phyloP scores from a whole-genome alignment of 495 filamentous ascomycete species.

The Friedmanniomyces simplex region DNA sequence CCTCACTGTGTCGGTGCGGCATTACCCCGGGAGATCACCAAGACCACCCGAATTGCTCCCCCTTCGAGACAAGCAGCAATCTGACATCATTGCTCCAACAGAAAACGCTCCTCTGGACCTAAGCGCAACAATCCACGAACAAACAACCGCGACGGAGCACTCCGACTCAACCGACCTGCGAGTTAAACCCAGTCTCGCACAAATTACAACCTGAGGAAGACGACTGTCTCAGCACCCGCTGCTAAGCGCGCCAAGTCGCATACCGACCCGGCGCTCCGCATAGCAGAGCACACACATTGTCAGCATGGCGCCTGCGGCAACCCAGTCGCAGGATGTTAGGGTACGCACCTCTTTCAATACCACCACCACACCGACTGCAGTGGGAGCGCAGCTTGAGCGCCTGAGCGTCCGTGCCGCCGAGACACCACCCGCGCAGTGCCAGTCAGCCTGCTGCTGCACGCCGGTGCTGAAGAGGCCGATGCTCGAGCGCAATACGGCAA shows the following conservation, averaged over 20 bases:
- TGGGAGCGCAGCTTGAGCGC: not conserved
- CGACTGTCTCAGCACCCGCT: no score
- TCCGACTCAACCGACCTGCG: not conserved
- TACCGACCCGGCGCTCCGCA: not conserved
- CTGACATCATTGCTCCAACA: not conserved
- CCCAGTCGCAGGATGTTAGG: conserved; percentile 3
- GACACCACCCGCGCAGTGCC: not conserved
- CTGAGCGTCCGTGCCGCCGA: not conserved
- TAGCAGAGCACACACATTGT: not conserved
- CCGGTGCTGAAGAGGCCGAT: not conserved
- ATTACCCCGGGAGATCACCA: not conserved
- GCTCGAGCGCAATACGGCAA: conserved; percentile 6
- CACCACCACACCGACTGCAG: not conserved
- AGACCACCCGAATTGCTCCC: not conserved
- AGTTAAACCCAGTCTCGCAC: not conserved
- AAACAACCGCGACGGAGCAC: no score
- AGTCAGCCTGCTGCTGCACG: conserved; percentile 2
- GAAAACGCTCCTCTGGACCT: not conserved
- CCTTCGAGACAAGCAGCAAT: not conserved
- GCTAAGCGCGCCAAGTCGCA: no score
- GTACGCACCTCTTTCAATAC: conserved; percentile 1
- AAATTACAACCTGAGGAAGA: no score
- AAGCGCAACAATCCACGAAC: no score
- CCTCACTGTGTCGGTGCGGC: not conserved
- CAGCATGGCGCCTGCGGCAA: not conserved